These are phyloP conservation scores for Thalassiosira hispida DNA, from an alignment of 352 stramenopile species.

Conservation along the genomic window DNA sequence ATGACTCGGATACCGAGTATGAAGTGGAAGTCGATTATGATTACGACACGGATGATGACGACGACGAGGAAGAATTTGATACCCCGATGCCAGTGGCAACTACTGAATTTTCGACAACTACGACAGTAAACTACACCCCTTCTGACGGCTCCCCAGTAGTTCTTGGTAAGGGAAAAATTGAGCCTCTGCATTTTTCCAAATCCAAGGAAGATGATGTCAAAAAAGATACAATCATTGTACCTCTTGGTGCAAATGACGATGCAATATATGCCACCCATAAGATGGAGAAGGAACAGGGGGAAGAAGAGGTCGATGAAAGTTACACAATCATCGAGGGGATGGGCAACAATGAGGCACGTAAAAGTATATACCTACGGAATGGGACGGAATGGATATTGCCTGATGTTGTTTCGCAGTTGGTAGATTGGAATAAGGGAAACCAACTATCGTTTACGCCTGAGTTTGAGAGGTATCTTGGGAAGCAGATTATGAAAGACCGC, in stretches of 20 bases:
- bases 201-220: background rate
- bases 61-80: slow-evolving; percentile 9
- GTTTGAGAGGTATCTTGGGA: slow-evolving; percentile 37
- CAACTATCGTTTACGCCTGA: slow-evolving; percentile 29
- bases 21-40: slow-evolving; percentile 6
- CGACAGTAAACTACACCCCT: background rate
- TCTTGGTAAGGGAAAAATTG: background rate
- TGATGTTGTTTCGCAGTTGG: slow-evolving; percentile 38
- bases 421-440: slow-evolving; percentile 50
- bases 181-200: background rate
- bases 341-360: slow-evolving; percentile 26
- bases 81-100: background rate
- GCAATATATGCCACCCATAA: background rate
- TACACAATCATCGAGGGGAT: slow-evolving; percentile 26
- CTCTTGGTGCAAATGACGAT: background rate
- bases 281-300: background rate
- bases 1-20: too few species aligned
- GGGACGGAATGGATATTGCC: slow-evolving; percentile 34
- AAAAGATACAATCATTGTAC: slow-evolving; percentile 4
- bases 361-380: slow-evolving; percentile 47
- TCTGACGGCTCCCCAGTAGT: background rate
- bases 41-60: slow-evolving; percentile 15
- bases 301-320: slow-evolving; percentile 12
- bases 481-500: slow-evolving; percentile 28
- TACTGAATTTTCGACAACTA: background rate